Evolutionary conservation across 78 protist species (phyloP).

Genomic region (Dictyostelium citrinum): DNA sequence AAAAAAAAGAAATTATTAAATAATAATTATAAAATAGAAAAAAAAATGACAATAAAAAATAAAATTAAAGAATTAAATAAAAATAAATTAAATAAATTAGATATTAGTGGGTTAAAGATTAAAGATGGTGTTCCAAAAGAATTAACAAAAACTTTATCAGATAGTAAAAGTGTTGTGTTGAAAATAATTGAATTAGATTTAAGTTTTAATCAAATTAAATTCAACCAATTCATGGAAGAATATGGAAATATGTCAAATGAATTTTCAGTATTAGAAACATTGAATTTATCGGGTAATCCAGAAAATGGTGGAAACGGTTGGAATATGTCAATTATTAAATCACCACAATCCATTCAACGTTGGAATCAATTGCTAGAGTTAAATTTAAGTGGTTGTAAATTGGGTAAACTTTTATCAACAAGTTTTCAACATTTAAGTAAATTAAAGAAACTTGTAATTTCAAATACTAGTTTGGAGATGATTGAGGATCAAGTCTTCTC

Average conservation of each 20-base stretch:
- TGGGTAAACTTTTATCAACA: neutral
- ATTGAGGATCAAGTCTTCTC: neutral
- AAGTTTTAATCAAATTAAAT: constrained; percentile 22
- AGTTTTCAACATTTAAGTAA: neutral
- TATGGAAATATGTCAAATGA: neutral
- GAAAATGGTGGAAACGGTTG: neutral
- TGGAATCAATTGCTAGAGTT: neutral
- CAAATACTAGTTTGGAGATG: neutral
- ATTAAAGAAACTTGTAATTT: neutral
- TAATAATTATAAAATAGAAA: neutral
- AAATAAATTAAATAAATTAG: constrained; percentile 14
- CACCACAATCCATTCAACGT: neutral
- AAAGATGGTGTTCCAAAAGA: constrained; percentile 5
- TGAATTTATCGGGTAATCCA: constrained; percentile 10
- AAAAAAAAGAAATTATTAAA: neutral
- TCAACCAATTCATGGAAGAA: neutral
- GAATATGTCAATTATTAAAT: neutral
- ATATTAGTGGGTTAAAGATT: constrained; percentile 15
- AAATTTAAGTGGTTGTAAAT: constrained; percentile 11
- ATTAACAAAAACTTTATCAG: neutral
- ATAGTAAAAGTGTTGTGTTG: neutral
- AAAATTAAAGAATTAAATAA: constrained; percentile 32
- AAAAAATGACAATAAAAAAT: constrained; percentile 2
- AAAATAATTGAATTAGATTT: neutral
- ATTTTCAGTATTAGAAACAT: neutral